These are phyloP conservation scores for Ascochyta koolunga DNA, from an alignment of 2,329 filamentous ascomycete genomes.

Conservation along the genomic window DNA sequence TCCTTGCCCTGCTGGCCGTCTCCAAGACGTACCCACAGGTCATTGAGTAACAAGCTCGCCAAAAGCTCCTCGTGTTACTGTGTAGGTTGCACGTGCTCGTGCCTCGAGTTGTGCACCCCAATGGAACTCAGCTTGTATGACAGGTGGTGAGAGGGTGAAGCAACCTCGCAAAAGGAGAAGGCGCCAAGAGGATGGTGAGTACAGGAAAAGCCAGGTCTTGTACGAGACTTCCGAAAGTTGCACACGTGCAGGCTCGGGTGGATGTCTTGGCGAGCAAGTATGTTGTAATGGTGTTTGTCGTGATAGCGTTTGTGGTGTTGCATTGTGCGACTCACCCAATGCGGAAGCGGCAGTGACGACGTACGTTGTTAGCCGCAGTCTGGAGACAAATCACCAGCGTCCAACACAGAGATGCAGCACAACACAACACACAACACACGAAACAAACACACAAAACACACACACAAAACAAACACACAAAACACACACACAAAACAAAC, in stretches of 20 bases:
- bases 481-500: no score
- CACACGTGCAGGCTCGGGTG: not conserved
- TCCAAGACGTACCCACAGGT: not conserved
- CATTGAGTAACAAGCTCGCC: not conserved
- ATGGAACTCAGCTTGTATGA: not conserved
- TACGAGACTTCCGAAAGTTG: not conserved
- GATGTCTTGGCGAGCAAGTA: not conserved
- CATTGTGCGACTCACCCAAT: constrained; percentile 3
- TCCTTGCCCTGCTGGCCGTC: no score
- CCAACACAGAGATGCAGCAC: constrained; percentile 45
- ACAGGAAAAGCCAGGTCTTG: not conserved
- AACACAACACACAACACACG: not conserved
- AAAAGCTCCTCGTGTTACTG: not conserved
- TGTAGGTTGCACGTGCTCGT: not conserved
- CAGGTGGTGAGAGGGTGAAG: not conserved
- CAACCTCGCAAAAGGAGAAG: not conserved
- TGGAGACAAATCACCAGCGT: constrained; percentile 38
- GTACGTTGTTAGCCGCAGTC: constrained; percentile 9
- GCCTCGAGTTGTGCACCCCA: not conserved
- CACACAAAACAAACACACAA: no score
- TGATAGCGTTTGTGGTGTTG: constrained; percentile 10
- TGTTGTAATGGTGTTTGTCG: constrained; percentile 1
- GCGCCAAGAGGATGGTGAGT: not conserved
- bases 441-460: no score
- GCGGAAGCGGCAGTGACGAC: constrained; percentile 16